Evolutionary conservation across 2,329 filamentous ascomycete genomes (phyloP).

Genomic region (Botrytis porri): DNA sequence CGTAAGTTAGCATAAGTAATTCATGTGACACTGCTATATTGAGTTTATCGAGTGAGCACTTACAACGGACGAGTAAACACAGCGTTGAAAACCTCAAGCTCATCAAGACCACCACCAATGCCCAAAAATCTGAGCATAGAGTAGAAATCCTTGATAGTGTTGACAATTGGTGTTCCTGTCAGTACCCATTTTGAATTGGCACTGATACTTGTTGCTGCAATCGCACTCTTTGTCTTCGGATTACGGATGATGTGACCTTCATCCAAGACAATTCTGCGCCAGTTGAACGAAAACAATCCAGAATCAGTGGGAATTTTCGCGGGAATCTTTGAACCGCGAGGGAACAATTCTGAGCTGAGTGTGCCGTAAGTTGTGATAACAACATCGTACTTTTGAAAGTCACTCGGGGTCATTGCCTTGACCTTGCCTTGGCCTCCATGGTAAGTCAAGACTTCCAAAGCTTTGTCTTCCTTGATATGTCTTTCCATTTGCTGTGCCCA

Average conservation of each 20-base stretch:
- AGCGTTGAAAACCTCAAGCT: constrained; percentile 69
- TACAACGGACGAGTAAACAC: constrained; percentile 65
- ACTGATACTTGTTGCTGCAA: constrained; percentile 63
- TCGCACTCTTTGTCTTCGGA: constrained; percentile 65
- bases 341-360: constrained; percentile 62
- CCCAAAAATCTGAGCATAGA: constrained; percentile 75
- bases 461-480: constrained; percentile 64
- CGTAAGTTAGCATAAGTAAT: neutral
- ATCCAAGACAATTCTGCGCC: constrained; percentile 77
- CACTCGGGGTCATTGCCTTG: constrained; percentile 49
- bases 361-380: constrained; percentile 85
- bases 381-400: constrained; percentile 67
- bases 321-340: constrained; percentile 44
- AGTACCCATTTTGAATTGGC: constrained; percentile 76
- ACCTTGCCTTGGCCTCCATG: constrained; percentile 59
- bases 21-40: neutral
- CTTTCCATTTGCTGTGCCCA: constrained; percentile 77
- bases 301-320: constrained; percentile 42
- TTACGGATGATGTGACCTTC: constrained; percentile 84
- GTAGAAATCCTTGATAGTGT: constrained; percentile 76
- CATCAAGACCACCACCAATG: constrained; percentile 72
- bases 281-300: constrained; percentile 62
- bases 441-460: constrained; percentile 68
- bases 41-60: neutral
- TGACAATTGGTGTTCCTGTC: constrained; percentile 80